Evolutionary conservation across 106 monocot species (phyloP).

Genomic region (Chionographis japonica): DNA sequence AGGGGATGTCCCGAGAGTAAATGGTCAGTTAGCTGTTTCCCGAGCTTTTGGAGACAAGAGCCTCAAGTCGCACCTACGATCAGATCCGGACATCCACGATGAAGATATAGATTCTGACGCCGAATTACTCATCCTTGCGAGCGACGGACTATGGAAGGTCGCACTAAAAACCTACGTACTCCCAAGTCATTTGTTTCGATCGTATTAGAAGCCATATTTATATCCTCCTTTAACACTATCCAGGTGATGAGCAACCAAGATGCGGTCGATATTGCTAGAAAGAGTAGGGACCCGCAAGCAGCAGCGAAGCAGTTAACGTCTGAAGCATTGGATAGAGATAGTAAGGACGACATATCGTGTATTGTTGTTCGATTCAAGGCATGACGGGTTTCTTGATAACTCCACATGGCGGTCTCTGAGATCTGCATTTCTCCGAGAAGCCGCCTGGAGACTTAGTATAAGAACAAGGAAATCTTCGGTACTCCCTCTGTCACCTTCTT

Average conservation of each 20-base stretch:
- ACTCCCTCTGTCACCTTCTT: too few species aligned
- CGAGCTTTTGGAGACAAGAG: constrained; percentile 87
- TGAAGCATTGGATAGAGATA: constrained; percentile 49
- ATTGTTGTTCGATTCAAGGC: constrained; percentile 59
- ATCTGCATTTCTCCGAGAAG: too few species aligned
- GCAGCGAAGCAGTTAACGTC: constrained; percentile 57
- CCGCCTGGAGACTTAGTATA: too few species aligned
- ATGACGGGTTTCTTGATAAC: background rate
- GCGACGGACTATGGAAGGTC: constrained; percentile 90
- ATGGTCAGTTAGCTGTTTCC: constrained; percentile 78
- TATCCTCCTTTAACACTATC: background rate
- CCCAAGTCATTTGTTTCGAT: background rate
- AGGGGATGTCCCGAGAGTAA: constrained; percentile 84
- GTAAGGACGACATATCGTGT: constrained; percentile 82
- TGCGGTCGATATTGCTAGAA: constrained; percentile 53
- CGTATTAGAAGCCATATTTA: background rate
- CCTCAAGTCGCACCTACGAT: constrained; percentile 64
- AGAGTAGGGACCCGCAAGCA: constrained; percentile 43
- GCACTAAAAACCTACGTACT: background rate
- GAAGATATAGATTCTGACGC: constrained; percentile 37
- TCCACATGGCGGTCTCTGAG: too few species aligned
- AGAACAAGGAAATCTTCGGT: too few species aligned
- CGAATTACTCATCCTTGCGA: constrained; percentile 67
- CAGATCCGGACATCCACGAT: constrained; percentile 57
- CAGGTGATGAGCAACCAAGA: constrained; percentile 72